Conservation (phyloP, 805 yeast genomes). For the Kazachstania kunashirensis region DNA sequence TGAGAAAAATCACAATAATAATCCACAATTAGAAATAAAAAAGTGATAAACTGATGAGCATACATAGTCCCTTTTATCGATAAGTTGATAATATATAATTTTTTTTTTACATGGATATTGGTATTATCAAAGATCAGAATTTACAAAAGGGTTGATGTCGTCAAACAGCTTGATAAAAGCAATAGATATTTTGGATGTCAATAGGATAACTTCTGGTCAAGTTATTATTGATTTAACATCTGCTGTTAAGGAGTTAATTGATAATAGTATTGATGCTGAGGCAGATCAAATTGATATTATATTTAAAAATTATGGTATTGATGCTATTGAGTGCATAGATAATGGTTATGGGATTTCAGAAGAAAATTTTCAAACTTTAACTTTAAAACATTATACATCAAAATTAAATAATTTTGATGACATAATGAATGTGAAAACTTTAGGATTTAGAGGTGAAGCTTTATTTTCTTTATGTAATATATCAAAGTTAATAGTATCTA, state of each 20-base stretch:
- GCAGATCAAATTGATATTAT: slow-evolving; percentile 58
- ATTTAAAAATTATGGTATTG: slow-evolving; percentile 65
- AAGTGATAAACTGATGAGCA: no score
- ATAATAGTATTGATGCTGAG: slow-evolving; percentile 76
- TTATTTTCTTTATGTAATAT: slow-evolving; percentile 59
- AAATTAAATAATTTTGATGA: slow-evolving; percentile 51
- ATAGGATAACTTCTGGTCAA: slow-evolving; percentile 82
- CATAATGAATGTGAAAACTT: slow-evolving; percentile 39
- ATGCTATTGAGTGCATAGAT: slow-evolving; percentile 56
- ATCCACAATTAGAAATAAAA: no score
- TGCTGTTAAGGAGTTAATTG: slow-evolving; percentile 77
- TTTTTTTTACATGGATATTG: no score
- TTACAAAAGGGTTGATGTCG: no score
- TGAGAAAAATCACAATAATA: no score
- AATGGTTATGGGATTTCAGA: slow-evolving; percentile 56
- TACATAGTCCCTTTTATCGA: no score
- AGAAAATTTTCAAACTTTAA: slow-evolving; percentile 43
- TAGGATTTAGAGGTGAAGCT: slow-evolving; percentile 81
- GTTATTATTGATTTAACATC: slow-evolving; percentile 74
- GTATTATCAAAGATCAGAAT: no score
- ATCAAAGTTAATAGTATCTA: slow-evolving; percentile 38
- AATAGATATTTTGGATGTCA: slow-evolving; percentile 47
- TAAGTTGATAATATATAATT: no score
- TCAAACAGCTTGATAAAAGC: slow-evolving; percentile 13
- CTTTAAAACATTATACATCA: slow-evolving; percentile 59